phyloP scores from a whole-genome alignment of 352 stramenopile genomes.

The Phytophthora lateralis region DNA sequence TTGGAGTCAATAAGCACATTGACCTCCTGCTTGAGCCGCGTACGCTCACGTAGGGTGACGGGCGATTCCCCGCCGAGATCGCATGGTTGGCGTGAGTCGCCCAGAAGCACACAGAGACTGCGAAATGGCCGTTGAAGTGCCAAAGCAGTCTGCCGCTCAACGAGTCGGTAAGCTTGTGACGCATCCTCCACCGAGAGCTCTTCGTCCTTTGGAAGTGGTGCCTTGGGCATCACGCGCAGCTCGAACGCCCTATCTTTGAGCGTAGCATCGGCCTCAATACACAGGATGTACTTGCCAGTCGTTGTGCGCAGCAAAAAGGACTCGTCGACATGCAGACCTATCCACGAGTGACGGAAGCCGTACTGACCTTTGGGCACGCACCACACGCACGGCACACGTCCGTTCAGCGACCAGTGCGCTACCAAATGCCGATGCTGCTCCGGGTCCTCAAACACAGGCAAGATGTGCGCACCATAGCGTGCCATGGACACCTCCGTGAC shows the following conservation, averaged over 20 bases:
- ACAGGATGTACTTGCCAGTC: conserved; percentile 68
- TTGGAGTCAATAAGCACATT: conserved; percentile 76
- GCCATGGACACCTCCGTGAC: conserved; percentile 75
- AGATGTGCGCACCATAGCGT: conserved; percentile 64
- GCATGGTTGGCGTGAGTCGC: conserved; percentile 56
- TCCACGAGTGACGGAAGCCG: conserved; percentile 70
- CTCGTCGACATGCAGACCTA: conserved; percentile 46
- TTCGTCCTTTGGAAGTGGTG: conserved; percentile 25
- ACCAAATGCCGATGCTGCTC: conserved; percentile 53
- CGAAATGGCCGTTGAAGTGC: conserved; percentile 57
- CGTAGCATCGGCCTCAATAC: conserved; percentile 67
- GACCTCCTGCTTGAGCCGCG: conserved; percentile 61
- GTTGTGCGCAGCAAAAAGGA: conserved; percentile 65
- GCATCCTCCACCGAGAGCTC: conserved; percentile 69
- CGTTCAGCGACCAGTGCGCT: conserved; percentile 54
- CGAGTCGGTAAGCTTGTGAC: conserved; percentile 63
- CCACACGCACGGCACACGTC: conserved; percentile 65
- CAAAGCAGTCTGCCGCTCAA: conserved; percentile 52
- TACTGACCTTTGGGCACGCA: conserved; percentile 54
- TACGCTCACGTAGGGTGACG: conserved; percentile 56
- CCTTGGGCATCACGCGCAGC: conserved; percentile 33
- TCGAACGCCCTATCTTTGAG: conserved; percentile 58
- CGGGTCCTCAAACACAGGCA: conserved; percentile 65
- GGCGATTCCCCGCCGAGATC: conserved; percentile 55
- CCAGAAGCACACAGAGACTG: conserved; percentile 60